Conservation (phyloP, 2,329 filamentous ascomycete genomes). For the Alternaria sp. region DNA sequence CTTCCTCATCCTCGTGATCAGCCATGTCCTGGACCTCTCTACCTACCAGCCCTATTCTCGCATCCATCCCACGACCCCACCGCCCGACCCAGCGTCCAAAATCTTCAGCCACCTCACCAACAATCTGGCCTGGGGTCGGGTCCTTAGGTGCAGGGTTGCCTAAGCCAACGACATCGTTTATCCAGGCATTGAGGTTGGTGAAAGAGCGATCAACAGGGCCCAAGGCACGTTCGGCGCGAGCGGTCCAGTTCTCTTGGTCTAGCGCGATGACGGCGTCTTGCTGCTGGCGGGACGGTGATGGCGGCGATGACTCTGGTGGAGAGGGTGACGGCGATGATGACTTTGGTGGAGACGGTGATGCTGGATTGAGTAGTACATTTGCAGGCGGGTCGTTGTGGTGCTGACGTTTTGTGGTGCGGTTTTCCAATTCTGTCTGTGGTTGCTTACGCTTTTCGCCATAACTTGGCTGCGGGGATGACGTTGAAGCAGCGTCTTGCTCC, state of each 20-base stretch:
- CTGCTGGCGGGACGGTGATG: not conserved
- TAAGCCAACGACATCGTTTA: not conserved
- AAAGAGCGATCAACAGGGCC: not conserved
- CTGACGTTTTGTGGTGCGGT: not conserved
- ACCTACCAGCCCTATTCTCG: not conserved
- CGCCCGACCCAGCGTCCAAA: not conserved
- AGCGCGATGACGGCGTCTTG: not conserved
- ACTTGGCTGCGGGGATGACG: not conserved
- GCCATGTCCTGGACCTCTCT: not conserved
- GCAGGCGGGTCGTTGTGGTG: not conserved
- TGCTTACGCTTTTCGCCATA: not conserved
- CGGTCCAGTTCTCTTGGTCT: not conserved
- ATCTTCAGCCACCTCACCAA: not conserved
- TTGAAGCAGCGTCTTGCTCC: not conserved
- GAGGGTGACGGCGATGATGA: not conserved
- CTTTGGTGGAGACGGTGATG: not conserved
- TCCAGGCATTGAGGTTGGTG: not conserved
- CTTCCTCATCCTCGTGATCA: not conserved
- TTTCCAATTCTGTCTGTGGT: not conserved
- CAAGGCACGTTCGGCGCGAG: not conserved
- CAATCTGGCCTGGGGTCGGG: not conserved
- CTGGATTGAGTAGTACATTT: not conserved
- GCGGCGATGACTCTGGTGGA: not conserved
- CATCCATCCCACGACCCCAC: not conserved
- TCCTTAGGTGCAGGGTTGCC: not conserved